A percentile compares a stretch with the other conserved stretches of the same genome.
phyloP scores from a whole-genome alignment of 176 grass and related monocot species.

The Bromus sterilis region DNA sequence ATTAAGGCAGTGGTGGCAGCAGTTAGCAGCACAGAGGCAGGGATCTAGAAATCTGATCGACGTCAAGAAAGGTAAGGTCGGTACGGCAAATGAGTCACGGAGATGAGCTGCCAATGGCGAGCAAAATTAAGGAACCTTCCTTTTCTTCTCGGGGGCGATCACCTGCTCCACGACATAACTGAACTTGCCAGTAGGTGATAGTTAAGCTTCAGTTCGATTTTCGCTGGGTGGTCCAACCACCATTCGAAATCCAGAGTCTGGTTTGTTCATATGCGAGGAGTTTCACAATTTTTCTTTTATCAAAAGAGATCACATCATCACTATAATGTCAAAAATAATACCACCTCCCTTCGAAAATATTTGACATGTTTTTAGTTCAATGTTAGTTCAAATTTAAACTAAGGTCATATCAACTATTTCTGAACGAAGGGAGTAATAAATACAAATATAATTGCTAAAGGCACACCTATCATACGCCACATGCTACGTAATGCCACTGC shows the following conservation, averaged over 20 bases:
- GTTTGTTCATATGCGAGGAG: neutral
- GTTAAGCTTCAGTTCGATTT: neutral
- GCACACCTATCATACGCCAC: too few species aligned
- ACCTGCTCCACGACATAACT: neutral
- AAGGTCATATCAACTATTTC: too few species aligned
- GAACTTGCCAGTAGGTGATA: neutral
- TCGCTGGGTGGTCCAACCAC: neutral
- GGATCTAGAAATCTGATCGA: neutral
- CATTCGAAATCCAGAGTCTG: neutral
- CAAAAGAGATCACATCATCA: too few species aligned
- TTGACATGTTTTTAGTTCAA: too few species aligned
- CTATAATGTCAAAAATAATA: too few species aligned
- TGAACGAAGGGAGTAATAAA: too few species aligned
- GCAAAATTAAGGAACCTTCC: neutral
- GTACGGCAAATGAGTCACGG: neutral
- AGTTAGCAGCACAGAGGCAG: neutral
- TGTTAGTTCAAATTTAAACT: too few species aligned
- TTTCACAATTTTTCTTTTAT: too few species aligned
- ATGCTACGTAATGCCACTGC: too few species aligned
- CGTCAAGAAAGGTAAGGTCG: neutral
- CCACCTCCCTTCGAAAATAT: too few species aligned
- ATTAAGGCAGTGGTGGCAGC: neutral
- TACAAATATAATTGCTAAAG: too few species aligned
- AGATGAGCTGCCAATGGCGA: neutral
- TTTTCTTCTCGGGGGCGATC: neutral